These are phyloP conservation scores for Amphibolis antarctica DNA, from an alignment of 106 monocot species.

Conservation along the genomic window DNA sequence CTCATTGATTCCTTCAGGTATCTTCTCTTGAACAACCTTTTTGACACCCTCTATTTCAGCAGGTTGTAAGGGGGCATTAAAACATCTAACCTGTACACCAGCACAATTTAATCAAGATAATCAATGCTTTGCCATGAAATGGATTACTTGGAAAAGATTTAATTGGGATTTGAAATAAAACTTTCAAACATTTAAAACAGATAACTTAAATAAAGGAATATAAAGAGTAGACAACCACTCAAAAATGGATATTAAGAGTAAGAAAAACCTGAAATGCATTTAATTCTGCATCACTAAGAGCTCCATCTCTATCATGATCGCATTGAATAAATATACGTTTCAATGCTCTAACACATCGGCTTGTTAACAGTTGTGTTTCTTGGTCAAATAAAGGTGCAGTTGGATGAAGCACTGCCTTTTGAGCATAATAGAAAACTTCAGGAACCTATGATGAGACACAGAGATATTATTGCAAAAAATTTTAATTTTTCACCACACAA, in stretches of 20 bases:
- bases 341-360: conserved; percentile 78
- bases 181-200: no score
- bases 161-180: not conserved
- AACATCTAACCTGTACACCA: conserved; percentile 69
- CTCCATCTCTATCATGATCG: conserved; percentile 83
- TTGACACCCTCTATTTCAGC: conserved; percentile 82
- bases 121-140: no score
- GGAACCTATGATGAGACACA: conserved; percentile 40
- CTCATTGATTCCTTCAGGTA: conserved; percentile 92
- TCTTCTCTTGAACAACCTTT: conserved; percentile 93
- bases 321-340: conserved; percentile 95
- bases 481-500: not conserved
- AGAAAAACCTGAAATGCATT: conserved; percentile 81
- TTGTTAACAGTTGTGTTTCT: conserved; percentile 79
- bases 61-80: conserved; percentile 90
- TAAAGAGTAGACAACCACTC: no score
- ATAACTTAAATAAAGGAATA: no score
- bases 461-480: not conserved
- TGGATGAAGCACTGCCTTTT: conserved; percentile 91
- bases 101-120: not conserved
- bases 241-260: not conserved
- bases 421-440: conserved; percentile 95
- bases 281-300: conserved; percentile 75
- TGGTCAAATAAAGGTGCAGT: conserved; percentile 92
- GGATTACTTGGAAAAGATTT: not conserved